Base-by-base conservation (phyloP, 371 early-diverging fungal species). In the Rhizomucor pusillus region DNA sequence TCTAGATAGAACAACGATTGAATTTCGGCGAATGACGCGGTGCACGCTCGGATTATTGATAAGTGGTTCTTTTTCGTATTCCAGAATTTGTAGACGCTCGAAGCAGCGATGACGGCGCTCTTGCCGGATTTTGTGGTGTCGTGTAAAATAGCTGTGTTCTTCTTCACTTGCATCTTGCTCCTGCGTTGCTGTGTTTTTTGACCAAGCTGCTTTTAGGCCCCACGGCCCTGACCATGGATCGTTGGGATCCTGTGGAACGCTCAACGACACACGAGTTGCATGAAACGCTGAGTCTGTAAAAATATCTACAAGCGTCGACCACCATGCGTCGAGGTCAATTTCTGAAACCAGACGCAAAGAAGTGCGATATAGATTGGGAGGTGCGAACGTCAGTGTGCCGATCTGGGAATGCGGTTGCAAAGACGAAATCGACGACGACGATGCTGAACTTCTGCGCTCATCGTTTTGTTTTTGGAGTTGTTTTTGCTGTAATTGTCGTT, bases 11-110 rank as follows among this genome's bases (percentile, higher is more conserved):
- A 81, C 77, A 4, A 84, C 79, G 11, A 71, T 66, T n/a, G 74
- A 57, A 43, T 72, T 73, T 35, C 80, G 67, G 11, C 69, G 71
- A 16, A 84, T 60, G 20, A 84, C 77, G 22, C 74, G 65, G 20
- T 72, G 73, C 7, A 80, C 72, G 19, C 75, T 77, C n/a, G 67
- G 65, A 35, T 79, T 79, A 40, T 75, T 67, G 53, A 80, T 58
- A 10, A 84, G 61, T 20, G 81, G 81, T 40, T 80, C 80, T 1
- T 76, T 68, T 33, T 81, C 81, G 47, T 73, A 72, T 54, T 84
- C 84, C 18, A 84, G 65, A 1, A 82, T 69, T 41, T 81, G 81
- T 12, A 84, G 56, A 20, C 74, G 65, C 24, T 80, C 77, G 56
- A 80, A 81, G 52, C 81, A 81, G 47, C 67, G 63, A 18, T 41